A percentile compares a stretch with the other conserved stretches of the same genome.
phyloP scores from a whole-genome alignment of 495 filamentous ascomycete genomes.

The Podospora sp. region DNA sequence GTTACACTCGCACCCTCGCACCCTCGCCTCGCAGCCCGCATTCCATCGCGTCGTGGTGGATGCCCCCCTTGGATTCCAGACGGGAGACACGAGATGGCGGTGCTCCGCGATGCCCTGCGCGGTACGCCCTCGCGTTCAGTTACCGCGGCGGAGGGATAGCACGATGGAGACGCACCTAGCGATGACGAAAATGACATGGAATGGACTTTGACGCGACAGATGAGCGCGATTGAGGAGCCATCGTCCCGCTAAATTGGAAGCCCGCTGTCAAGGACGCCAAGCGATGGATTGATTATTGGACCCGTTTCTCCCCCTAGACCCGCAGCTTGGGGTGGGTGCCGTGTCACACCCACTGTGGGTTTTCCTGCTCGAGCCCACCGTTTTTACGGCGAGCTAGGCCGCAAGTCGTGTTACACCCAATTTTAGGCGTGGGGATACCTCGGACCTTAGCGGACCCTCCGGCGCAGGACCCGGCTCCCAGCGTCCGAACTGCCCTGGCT shows the following conservation, averaged over 20 bases:
- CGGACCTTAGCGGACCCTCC: conserved; percentile 13
- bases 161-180: not conserved
- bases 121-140: not conserved
- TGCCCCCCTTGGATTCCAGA: not conserved
- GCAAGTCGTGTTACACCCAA: conserved; percentile 12
- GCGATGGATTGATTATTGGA: conserved; percentile 14
- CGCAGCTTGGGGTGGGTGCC: conserved; percentile 17
- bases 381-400: conserved; percentile 13
- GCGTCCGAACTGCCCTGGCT: conserved; percentile 25
- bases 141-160: not conserved
- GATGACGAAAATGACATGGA: not conserved
- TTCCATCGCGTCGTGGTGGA: not conserved
- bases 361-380: not conserved
- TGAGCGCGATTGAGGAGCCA: not conserved
- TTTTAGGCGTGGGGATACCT: conserved; percentile 6
- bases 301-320: conserved; percentile 13
- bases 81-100: not conserved
- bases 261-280: conserved; percentile 1
- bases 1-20: not conserved
- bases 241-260: not conserved
- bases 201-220: not conserved
- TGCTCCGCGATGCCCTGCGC: not conserved
- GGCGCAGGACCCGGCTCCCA: conserved; percentile 5
- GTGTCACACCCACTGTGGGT: conserved; percentile 15
- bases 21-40: not conserved